Evolutionary conservation across 768 basidiomycete species (phyloP), one percentile per base, ranked within the genome.

Genomic region (Calocera viscosa): DNA sequence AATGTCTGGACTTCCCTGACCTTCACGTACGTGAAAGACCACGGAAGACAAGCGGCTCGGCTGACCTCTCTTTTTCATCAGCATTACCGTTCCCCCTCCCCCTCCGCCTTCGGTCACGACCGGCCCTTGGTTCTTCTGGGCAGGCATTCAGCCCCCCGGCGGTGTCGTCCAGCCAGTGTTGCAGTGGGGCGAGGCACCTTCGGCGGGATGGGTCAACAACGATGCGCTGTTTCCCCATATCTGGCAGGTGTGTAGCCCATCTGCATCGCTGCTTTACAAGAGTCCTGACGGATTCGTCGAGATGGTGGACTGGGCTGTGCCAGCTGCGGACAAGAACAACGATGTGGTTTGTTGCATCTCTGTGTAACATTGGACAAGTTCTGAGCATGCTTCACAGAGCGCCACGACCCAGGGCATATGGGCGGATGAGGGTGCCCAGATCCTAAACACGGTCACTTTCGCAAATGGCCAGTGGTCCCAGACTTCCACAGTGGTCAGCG

Each of bases 81-180:
- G 64, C 11, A 65, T 65, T 22, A 65, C 64, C 30, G 64, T 65
- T 24, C 64, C 64, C 2, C 64, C 34, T 2, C 30, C 38, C n/a
- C 64, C 64, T 40, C 35, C 38, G 14, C 28, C 38, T 22, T 28
- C 38, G 1, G 64, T 65, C 16, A 40, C 38, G 22, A 40, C 38
- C 11, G 64, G 64, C 28, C 64, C 64, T 3, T 65, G 64, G 40
- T 47, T 47, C 43, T 47, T 47, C 43, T 47, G 43, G 43, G 43
- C 43, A 8, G 43, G 43, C 19, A 17, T 47, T 19, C 43, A 47
- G 19, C 43, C 43, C 8, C 19, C 16, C 7, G 43, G 43, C 19
- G 64, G 64, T 7, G 64, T 65, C 8, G 64, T 65, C 10, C 64
- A 65, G 39, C 64, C 64, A n/a, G 64, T 65, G 14, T 30, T 65